phyloP scores from a whole-genome alignment of 257 asterid species.

The Solanum virginianum region DNA sequence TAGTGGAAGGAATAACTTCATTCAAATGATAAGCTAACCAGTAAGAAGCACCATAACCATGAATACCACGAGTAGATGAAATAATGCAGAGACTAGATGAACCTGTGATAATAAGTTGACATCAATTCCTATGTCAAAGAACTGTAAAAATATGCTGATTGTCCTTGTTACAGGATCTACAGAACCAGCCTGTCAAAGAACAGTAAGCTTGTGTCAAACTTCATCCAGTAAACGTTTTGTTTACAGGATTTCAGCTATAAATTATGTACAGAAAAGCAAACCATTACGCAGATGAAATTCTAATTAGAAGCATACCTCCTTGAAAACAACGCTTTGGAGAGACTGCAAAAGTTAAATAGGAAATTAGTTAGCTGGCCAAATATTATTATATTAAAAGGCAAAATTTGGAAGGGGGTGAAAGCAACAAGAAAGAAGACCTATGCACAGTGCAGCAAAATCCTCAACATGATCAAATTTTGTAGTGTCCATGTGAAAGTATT shows the following conservation, averaged over 20 bases:
- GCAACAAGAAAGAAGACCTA: neutral
- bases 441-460: neutral
- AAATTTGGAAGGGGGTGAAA: constrained; percentile 1
- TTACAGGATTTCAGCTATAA: neutral
- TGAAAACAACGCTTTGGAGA: constrained; percentile 91
- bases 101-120: constrained; percentile 93
- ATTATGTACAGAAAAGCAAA: neutral
- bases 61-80: neutral
- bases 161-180: constrained; percentile 92
- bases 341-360: constrained; percentile 53
- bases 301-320: constrained; percentile 48
- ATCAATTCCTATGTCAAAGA: constrained; percentile 86
- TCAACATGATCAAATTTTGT: neutral
- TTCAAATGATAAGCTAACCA: neutral
- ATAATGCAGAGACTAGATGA: constrained; percentile 5
- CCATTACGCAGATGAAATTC: neutral
- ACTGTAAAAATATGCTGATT: constrained; percentile 89
- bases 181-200: constrained; percentile 70
- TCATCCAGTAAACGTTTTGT: neutral
- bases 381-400: neutral
- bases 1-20: neutral
- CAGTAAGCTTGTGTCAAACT: constrained; percentile 5
- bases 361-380: neutral
- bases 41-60: neutral
- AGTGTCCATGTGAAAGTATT: neutral